Base-by-base conservation (phyloP, 345 rosid genomes). In the Pseudoturritis turrita region DNA sequence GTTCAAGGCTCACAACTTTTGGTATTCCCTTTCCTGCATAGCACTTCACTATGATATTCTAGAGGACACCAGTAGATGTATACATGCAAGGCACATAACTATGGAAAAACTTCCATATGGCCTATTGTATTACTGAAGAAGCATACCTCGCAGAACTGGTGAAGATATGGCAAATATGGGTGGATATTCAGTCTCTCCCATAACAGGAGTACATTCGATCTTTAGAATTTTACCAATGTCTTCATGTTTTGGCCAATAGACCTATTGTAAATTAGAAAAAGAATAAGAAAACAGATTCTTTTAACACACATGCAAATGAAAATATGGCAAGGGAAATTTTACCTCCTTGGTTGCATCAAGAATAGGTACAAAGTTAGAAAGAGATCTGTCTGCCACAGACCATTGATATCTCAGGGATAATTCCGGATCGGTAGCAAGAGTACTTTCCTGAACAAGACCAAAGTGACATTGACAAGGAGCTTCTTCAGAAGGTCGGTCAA, bases 401-500 rank as follows among this genome's bases (percentile, higher is more conserved):
- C 98, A 94, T 76, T 94, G 95, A 82, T 88, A 88, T 76, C 71
- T 87, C 69, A 94, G 79, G 67, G 72, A 78, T 70, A 94, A 69
- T 71, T 85, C 83, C 26, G 78, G 76, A 74, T 88, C 89, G 41
- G 46, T 72, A 22, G 76, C 81, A 60, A 71, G 52, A 62, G 84
- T 81, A 81, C 76, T 82, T 51, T 88, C 98, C 61, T 82, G 87
- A 62, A 77, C 87, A 78, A 94, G 83, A 66, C 33, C 67, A 75
- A 94, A 83, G 78, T 86, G 96, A 81, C 97, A 86, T 63, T 54
- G 77, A 77, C 98, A 94, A 74, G 87, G 84, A 79, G 92, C 90
- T 78, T 89, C 96, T 85, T 94, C 98, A 49, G 85, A 88, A 71
- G 98, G 98, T 62, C 87, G 79, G 80, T 94, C 96, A 77, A 91